Base-by-base conservation (phyloP, 1,139 yeast species). In the Blastobotrys elegans region DNA sequence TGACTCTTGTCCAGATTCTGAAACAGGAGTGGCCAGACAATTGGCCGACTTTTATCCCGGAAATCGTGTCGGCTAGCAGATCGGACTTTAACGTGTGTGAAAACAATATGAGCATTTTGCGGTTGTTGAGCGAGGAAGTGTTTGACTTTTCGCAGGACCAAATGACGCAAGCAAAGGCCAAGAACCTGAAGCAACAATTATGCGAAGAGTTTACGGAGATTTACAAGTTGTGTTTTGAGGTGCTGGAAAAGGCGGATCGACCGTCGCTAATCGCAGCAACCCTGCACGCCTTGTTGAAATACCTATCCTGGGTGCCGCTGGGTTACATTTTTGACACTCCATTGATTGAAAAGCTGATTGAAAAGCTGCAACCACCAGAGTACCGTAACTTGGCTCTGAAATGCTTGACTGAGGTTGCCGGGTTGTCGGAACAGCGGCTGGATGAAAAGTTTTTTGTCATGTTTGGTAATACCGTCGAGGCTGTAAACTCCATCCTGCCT, bases 21-120 rank as follows among this genome's bases (percentile, higher is more conserved):
- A 92, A 92, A 64, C 97, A 94, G 68, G 99, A 92, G 65, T 92
- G 99, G 99, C 99, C 99, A 35, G 89, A 83, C 58, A 86, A 89
- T 64, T 92, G 99, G 99, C 97, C 97, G 20, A 87, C 85, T 59
- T 92, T 94, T 61, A 84, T 92, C 47, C 96, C 97, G 13, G 98
- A 94, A 65, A 79, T 92, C 53, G 94, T 92, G 39, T 77, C 77
- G 54, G 83, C 95, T 55, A 84, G 95, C 46, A 79, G 88, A 54
- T 80, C 94, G 17, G 84, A 95, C 37, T 80, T 85, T 67, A 90
- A 89, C 60, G 96, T 92, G 43, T 94, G 98, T 71, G 98, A 92
- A 68, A 92, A 92, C 70, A 92, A 92, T 68, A 92, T 92, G 97
- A 81, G 83, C 55, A 90, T 94, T 52, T 75, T 92, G 64, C 85